phyloP scores from a whole-genome alignment of 1,139 yeast genomes.

The Spathaspora jeffriesii region DNA sequence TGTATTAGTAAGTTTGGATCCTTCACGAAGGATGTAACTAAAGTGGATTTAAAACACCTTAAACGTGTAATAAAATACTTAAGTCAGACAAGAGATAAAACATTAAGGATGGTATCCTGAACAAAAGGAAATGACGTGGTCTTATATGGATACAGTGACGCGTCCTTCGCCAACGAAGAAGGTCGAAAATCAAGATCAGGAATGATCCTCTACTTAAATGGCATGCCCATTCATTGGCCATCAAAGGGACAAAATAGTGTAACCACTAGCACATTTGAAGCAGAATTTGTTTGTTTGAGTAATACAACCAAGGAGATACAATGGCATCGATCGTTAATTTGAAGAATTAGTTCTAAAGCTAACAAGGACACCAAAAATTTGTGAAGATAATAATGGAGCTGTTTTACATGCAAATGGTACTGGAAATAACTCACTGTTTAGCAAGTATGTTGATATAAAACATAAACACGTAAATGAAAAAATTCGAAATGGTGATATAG shows the following conservation, averaged over 20 bases:
- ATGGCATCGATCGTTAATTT: neutral
- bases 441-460: neutral
- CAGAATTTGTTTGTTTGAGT: neutral
- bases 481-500: neutral
- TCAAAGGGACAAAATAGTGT: neutral
- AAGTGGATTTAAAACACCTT: neutral
- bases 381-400: neutral
- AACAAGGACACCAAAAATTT: neutral
- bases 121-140: neutral
- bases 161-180: neutral
- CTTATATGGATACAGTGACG: neutral
- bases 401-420: neutral
- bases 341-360: neutral
- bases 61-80: neutral
- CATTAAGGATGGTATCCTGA: too few relatives aligned
- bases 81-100: too few relatives aligned
- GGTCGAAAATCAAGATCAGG: neutral
- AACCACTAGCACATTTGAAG: neutral
- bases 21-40: neutral
- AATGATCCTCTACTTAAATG: neutral
- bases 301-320: neutral
- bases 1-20: neutral
- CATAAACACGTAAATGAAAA: neutral
- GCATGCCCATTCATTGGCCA: neutral
- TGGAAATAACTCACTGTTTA: neutral